Base-by-base conservation (phyloP, 1,139 yeast species). In the Kodamaea alishanica region DNA sequence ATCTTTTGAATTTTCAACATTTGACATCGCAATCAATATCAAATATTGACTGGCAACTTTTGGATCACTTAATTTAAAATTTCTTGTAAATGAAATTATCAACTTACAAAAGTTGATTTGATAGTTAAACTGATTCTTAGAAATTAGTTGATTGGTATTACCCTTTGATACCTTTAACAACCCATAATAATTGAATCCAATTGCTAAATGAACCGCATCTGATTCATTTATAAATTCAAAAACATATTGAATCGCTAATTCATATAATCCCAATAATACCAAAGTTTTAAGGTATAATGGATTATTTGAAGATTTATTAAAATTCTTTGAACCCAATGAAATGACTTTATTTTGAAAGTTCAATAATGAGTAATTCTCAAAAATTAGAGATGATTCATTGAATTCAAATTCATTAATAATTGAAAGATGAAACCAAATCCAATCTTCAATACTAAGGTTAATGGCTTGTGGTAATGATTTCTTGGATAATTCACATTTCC, bases 341-440 rank as follows among this genome's bases (percentile, higher is more conserved):
- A 84, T 58, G 8, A 92, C 73, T 43, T 76, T 77, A 43, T 77
- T 74, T 60, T 88, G 97, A 50, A 94, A 74, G 54, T 89, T 95
- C 26, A 61, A 62, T 47, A 92, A 69, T 1, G 83, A 73, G 59
- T 88, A 92, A 46, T 77, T 75, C 51, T 87, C 96, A 56, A 79
- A 83, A 7, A 79, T 69, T 34, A 84, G 75, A 41, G 70, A 75
- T 20, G 68, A 60, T 9, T 62, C 62, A 30, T 48, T 50, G 33
- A 55, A 56, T 30, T 60, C 61, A 36, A 67, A 71, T 51, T 85
- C 94, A 43, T 82, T 79, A 11, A 85, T 78, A 26, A 90, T 70
- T 55, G 82, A 76, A 41, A 92, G 73, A 61, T 92, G 97, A 57
- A 86, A 78, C 99, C 98, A 92, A 39, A 90, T 63, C 98, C 98